A percentile compares a stretch with the other conserved stretches of the same genome.
Conservation (phyloP, 768 basidiomycete genomes). For the Leccinum boreale region DNA sequence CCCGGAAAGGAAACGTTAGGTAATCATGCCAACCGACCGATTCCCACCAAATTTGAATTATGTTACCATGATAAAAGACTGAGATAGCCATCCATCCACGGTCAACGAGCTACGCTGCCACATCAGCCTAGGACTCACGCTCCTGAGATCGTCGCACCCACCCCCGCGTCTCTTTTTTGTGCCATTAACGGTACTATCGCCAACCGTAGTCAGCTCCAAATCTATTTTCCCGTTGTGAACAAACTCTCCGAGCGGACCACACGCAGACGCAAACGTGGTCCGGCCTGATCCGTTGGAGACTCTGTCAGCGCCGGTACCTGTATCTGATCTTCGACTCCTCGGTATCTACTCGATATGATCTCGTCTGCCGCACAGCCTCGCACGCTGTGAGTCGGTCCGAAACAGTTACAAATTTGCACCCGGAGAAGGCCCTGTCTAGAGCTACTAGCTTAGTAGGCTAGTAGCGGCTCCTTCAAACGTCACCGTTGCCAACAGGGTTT, state of each 20-base stretch:
- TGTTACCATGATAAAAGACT: not conserved
- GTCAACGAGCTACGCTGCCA: not conserved
- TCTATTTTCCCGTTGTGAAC: not conserved
- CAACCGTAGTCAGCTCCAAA: not conserved
- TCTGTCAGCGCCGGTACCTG: not conserved
- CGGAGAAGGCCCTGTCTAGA: not conserved
- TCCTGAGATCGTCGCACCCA: not conserved
- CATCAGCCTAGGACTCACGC: not conserved
- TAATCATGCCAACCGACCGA: conserved; percentile 9
- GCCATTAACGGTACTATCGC: not conserved
- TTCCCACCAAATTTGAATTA: not conserved
- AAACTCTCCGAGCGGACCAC: not conserved
- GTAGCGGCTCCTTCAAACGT: too few relatives aligned
- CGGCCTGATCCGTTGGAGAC: not conserved
- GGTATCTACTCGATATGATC: not conserved
- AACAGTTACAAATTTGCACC: not conserved
- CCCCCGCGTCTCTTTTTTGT: not conserved
- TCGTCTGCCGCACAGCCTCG: not conserved
- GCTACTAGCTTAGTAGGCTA: not conserved
- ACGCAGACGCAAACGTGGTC: not conserved
- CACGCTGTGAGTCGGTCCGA: not conserved
- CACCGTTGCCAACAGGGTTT: too few relatives aligned
- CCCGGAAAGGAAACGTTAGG: conserved; percentile 12
- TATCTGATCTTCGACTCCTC: not conserved
- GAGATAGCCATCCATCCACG: not conserved